phyloP scores from a whole-genome alignment of 768 basidiomycete species.

The Lactarius psammicola region DNA sequence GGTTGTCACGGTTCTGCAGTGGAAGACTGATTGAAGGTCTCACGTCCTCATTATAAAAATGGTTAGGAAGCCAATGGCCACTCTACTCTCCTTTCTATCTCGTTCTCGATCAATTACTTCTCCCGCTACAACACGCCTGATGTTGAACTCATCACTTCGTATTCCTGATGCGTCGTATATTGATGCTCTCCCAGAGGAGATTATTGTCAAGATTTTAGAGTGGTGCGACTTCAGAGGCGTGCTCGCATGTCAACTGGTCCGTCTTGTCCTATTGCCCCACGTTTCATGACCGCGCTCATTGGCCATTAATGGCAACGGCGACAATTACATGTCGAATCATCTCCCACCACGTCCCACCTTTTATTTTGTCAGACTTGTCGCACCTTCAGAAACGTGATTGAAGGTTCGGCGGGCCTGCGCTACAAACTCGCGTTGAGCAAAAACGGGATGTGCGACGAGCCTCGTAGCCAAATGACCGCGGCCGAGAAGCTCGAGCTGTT shows the following conservation, averaged over 20 bases:
- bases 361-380: constrained; percentile 12
- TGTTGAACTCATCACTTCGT: neutral
- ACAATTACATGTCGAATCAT: neutral
- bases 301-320: neutral
- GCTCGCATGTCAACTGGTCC: constrained; percentile 15
- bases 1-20: too few species aligned
- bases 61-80: too few species aligned
- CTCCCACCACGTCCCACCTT: neutral
- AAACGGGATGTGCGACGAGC: constrained; percentile 19
- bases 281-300: neutral
- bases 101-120: neutral
- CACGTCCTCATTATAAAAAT: too few species aligned
- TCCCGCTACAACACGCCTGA: neutral
- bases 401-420: constrained; percentile 8
- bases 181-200: constrained; percentile 7
- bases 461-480: neutral
- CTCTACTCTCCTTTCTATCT: too few species aligned
- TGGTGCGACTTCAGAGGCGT: constrained; percentile 9
- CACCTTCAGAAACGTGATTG: constrained; percentile 5
- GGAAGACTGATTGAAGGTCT: too few species aligned
- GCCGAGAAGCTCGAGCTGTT: constrained; percentile 17
- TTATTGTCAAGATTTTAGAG: constrained; percentile 15
- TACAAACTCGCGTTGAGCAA: constrained; percentile 19
- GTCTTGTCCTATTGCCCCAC: neutral
- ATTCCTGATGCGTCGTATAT: neutral